These are phyloP conservation scores for Porphyrellus cyaneotinctus DNA, from an alignment of 768 basidiomycete species.

Conservation along the genomic window DNA sequence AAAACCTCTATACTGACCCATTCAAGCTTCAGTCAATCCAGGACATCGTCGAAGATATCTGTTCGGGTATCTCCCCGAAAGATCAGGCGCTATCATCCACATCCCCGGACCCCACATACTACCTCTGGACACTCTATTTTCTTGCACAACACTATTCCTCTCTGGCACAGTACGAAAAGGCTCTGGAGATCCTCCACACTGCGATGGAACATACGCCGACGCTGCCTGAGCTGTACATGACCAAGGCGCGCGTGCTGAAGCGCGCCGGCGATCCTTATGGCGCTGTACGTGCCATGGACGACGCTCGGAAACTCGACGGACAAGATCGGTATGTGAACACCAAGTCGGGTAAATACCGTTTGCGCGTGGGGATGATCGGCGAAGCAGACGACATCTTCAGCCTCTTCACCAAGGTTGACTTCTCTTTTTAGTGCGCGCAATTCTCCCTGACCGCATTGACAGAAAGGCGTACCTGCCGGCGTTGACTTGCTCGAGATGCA, in stretches of 20 bases:
- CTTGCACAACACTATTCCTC: slow-evolving; percentile 85
- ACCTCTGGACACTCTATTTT: slow-evolving; percentile 95
- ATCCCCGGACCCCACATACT: slow-evolving; percentile 60
- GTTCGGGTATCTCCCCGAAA: slow-evolving; percentile 34
- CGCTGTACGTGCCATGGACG: slow-evolving; percentile 73
- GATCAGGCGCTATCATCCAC: slow-evolving; percentile 28
- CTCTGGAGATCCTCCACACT: slow-evolving; percentile 57
- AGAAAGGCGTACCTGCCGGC: slow-evolving; percentile 86
- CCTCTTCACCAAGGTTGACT: slow-evolving; percentile 86
- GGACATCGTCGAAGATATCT: slow-evolving; percentile 55
- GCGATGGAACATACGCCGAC: slow-evolving; percentile 89
- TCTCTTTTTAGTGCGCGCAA: not conserved
- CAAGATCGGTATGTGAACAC: slow-evolving; percentile 96
- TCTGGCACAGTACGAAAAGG: slow-evolving; percentile 41
- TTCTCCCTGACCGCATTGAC: slow-evolving; percentile 12
- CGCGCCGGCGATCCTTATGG: slow-evolving; percentile 75
- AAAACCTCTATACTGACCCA: slow-evolving; percentile 67
- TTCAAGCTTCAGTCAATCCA: slow-evolving; percentile 68
- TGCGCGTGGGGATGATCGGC: slow-evolving; percentile 75
- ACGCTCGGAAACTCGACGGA: slow-evolving; percentile 80
- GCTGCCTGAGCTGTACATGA: slow-evolving; percentile 82
- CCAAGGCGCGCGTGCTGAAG: slow-evolving; percentile 80
- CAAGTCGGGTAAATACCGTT: slow-evolving; percentile 86
- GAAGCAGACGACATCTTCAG: slow-evolving; percentile 74
- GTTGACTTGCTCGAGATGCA: slow-evolving; percentile 95